Conservation (phyloP, 2,329 filamentous ascomycete genomes). For the Chrysosporium keratinophilum region DNA sequence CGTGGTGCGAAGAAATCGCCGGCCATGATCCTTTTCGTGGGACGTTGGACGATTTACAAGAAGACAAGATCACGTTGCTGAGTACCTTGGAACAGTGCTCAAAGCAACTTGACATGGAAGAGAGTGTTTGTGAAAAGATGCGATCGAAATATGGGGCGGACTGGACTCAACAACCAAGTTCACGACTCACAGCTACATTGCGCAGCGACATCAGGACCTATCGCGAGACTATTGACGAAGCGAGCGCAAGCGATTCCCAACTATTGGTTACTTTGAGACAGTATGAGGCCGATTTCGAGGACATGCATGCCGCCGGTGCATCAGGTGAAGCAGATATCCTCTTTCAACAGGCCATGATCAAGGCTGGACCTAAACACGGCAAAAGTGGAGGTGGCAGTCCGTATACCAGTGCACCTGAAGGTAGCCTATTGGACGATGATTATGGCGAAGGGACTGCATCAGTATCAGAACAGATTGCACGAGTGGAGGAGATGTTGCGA, state of each 20-base stretch:
- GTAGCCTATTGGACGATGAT: slow-evolving; percentile 80
- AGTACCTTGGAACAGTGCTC: slow-evolving; percentile 64
- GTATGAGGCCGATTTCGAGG: slow-evolving; percentile 80
- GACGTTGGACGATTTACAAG: slow-evolving; percentile 68
- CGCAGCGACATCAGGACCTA: slow-evolving; percentile 81
- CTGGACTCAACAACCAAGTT: slow-evolving; percentile 96
- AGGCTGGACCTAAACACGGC: slow-evolving; percentile 50
- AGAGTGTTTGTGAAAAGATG: slow-evolving; percentile 98
- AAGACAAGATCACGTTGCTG: slow-evolving; percentile 66
- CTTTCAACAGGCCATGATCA: slow-evolving; percentile 77
- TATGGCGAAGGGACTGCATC: slow-evolving; percentile 71
- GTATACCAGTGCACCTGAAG: slow-evolving; percentile 48
- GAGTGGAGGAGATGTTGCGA: slow-evolving; percentile 80
- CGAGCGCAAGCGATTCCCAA: slow-evolving; percentile 72
- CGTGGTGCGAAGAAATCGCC: slow-evolving; percentile 88
- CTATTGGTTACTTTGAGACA: slow-evolving; percentile 74
- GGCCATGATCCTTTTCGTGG: slow-evolving; percentile 68
- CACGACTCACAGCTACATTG: slow-evolving; percentile 74
- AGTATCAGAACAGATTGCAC: slow-evolving; percentile 78
- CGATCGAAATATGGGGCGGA: slow-evolving; percentile 89
- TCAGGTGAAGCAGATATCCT: slow-evolving; percentile 77
- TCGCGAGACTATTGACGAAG: slow-evolving; percentile 79
- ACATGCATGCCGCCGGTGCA: slow-evolving; percentile 85
- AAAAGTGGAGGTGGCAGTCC: slow-evolving; percentile 56
- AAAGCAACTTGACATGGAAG: slow-evolving; percentile 91